Conservation (phyloP, 179 eudicot genomes). For the Camellia oleifera region DNA sequence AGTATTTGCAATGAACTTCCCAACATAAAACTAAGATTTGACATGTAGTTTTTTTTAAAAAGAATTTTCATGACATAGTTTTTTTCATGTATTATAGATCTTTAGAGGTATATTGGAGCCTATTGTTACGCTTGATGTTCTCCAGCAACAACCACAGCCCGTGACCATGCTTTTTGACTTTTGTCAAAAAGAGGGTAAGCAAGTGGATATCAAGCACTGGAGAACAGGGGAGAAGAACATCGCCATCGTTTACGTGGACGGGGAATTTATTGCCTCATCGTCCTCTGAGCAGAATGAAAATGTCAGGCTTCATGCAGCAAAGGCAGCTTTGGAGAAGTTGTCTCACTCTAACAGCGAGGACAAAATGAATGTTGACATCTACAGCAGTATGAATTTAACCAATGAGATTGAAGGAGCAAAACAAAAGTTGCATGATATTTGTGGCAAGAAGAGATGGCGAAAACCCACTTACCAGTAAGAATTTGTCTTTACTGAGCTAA, state of each 20-base stretch:
- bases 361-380: conserved; percentile 11
- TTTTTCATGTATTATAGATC: conserved; percentile 31
- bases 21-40: neutral
- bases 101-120: conserved; percentile 67
- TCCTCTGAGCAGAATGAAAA: conserved; percentile 59
- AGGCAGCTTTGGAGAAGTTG: conserved; percentile 53
- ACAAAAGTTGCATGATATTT: conserved; percentile 55
- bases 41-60: neutral
- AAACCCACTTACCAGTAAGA: conserved; percentile 70
- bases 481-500: neutral
- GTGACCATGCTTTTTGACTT: conserved; percentile 65
- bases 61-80: neutral
- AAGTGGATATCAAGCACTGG: conserved; percentile 44
- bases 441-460: conserved; percentile 74
- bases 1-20: neutral
- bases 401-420: conserved; percentile 73
- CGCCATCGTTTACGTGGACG: conserved; percentile 61
- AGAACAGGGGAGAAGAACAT: conserved; percentile 40
- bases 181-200: conserved; percentile 74
- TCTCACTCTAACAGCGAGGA: conserved; percentile 5
- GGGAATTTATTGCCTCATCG: conserved; percentile 44
- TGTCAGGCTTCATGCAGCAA: conserved; percentile 77
- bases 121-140: conserved; percentile 50
- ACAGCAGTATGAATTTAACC: conserved; percentile 27
- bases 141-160: conserved; percentile 72